phyloP scores from a whole-genome alignment of 2,329 filamentous ascomycete genomes.

The Penicillium sp. region DNA sequence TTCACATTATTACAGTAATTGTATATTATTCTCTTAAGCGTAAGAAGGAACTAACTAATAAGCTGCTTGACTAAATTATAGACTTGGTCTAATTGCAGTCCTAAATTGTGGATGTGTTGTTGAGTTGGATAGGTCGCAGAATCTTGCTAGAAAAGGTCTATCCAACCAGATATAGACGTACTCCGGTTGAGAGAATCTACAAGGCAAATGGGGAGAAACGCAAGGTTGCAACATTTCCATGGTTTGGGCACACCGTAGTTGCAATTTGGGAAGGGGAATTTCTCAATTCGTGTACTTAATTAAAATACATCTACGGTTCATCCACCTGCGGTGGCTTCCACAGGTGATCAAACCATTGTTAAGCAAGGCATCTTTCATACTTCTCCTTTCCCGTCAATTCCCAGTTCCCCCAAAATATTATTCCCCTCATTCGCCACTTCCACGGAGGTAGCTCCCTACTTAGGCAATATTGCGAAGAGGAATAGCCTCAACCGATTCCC shows the following conservation, averaged over 20 bases:
- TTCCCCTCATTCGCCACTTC: no score
- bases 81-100: neutral
- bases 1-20: no score
- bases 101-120: neutral
- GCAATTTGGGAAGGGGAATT: neutral
- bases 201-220: neutral
- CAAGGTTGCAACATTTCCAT: no score
- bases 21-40: neutral
- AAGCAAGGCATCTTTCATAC: neutral
- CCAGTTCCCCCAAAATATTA: neutral
- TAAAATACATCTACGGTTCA: neutral
- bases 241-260: no score
- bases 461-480: neutral
- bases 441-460: neutral
- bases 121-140: neutral
- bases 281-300: neutral
- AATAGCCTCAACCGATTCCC: neutral
- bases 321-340: no score
- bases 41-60: neutral
- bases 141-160: neutral
- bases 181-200: neutral
- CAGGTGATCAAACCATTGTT: neutral
- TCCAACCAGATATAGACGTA: neutral
- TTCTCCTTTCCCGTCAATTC: neutral
- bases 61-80: neutral